Evolutionary conservation across 1,284 basidiomycete species (phyloP), one percentile per base, ranked within the genome.

Genomic region (Uromyces viciae-fabae): DNA sequence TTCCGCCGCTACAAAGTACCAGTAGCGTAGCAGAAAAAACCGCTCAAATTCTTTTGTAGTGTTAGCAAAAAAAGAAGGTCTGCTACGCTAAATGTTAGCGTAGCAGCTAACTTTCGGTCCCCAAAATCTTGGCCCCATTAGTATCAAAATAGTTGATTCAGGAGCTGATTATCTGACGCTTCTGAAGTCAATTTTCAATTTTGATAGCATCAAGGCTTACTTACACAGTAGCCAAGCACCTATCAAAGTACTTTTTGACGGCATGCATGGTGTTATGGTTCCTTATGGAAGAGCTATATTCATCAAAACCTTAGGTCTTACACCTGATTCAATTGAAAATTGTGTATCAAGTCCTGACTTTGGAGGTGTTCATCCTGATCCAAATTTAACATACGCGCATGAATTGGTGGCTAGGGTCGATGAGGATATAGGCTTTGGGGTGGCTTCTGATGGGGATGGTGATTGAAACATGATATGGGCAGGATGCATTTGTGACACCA

Each of bases 401-500:
- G 90, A 92, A 38, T 91, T 99, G 78, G 96, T 99, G 72, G 93
- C 95, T 83, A 91, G 89, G 25, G 96, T 99, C 54, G 95, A 99
- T 87, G 89, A 93, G 78, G 89, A 91, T 84, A 95, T 99, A 84
- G 89, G 91, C 71, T 99, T 99, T 85, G 96, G 96, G 82, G 97
- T 97, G 46, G 96, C 96, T 4, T 94, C 92, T 82, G 96, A 99
- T 86, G 96, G 96, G 71, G 96, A 99, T 85, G 96, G 96, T 60
- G 96, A 99, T 87, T 89, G 96, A 82, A 99, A 99, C 90, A 99
- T 99, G 96, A 99, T 99, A 99, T 87, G 97, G 96, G 85, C 93
- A 94, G 87, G 92, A 92, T 83, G 97, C 96, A 42, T 99, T 99
- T 87, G 97, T 99, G 83, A 99, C 95, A 46, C 96, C 96, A 22